A percentile compares a stretch with the other conserved stretches of the same genome.
Conservation (phyloP, 1,139 yeast genomes). For the Hanseniaspora sp. region DNA sequence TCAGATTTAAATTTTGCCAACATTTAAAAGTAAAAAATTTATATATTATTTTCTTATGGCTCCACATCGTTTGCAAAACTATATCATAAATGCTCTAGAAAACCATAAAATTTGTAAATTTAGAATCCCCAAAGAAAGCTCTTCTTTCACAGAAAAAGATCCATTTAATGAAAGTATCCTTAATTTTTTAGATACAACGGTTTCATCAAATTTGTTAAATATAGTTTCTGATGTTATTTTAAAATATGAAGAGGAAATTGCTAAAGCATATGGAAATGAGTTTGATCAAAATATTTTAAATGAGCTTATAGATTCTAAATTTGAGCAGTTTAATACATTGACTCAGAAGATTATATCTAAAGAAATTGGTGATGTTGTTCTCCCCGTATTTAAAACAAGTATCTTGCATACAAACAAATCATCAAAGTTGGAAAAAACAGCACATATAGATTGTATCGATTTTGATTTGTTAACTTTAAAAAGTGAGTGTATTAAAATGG, state of each 20-base stretch:
- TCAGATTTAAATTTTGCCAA: no score
- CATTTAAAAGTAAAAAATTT: no score
- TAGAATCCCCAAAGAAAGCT: constrained; percentile 10
- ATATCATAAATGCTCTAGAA: constrained; percentile 9
- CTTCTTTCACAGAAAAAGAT: neutral
- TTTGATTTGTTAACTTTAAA: neutral
- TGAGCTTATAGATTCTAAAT: neutral
- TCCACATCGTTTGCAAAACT: constrained; percentile 2
- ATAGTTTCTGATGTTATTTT: neutral
- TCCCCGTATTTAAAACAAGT: constrained; percentile 9
- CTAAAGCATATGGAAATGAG: constrained; percentile 1
- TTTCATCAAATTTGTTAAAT: neutral
- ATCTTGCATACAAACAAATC: constrained; percentile 10
- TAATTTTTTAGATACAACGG: neutral
- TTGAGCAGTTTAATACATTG: neutral
- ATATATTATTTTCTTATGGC: neutral
- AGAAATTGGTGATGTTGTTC: constrained; percentile 6
- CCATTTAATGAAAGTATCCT: neutral
- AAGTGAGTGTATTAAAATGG: constrained; percentile 10
- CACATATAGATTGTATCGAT: constrained; percentile 2
- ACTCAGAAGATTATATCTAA: neutral
- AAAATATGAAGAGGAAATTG: constrained; percentile 8
- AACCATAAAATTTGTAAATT: constrained; percentile 12
- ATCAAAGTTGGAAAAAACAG: neutral
- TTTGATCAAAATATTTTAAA: neutral